Evolutionary conservation across 345 rosid genomes (phyloP).

Genomic region (Anacardium occidentale): DNA sequence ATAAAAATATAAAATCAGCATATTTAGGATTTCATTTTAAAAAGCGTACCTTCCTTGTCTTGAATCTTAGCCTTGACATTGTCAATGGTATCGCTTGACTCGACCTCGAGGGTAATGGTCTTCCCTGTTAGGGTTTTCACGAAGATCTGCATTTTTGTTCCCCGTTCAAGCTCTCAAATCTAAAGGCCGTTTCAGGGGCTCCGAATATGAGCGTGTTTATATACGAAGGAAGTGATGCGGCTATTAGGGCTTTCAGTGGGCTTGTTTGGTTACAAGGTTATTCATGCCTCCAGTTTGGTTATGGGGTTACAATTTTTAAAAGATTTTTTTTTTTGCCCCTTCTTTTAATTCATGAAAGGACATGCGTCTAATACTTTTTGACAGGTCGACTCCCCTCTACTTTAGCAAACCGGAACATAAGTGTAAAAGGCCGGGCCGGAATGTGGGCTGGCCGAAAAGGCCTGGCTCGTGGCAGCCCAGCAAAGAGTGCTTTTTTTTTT

Average conservation of each 20-base stretch:
- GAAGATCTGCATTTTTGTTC: constrained; percentile 60
- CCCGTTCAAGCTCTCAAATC: not conserved
- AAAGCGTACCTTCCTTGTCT: constrained; percentile 60
- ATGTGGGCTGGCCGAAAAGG: too few species aligned
- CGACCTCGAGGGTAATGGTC: constrained; percentile 75
- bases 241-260: not conserved
- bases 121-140: constrained; percentile 75
- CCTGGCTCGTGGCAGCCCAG: too few species aligned
- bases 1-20: not conserved
- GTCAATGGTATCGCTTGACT: constrained; percentile 75
- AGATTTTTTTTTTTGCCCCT: too few species aligned
- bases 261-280: constrained; percentile 32
- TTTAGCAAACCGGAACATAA: too few species aligned
- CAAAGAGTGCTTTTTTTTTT: too few species aligned
- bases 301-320: constrained; percentile 1
- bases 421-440: too few species aligned
- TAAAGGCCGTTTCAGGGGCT: not conserved
- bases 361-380: too few species aligned
- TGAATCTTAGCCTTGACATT: constrained; percentile 78
- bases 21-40: not conserved
- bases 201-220: constrained; percentile 1
- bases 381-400: too few species aligned
- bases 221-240: not conserved
- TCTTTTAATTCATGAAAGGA: too few species aligned
- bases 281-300: constrained; percentile 24